Percentiles rank a stretch among this genome's conserved stretches.
Conservation (phyloP, 2,329 filamentous ascomycete genomes). For the Dissoconium aciculare region DNA sequence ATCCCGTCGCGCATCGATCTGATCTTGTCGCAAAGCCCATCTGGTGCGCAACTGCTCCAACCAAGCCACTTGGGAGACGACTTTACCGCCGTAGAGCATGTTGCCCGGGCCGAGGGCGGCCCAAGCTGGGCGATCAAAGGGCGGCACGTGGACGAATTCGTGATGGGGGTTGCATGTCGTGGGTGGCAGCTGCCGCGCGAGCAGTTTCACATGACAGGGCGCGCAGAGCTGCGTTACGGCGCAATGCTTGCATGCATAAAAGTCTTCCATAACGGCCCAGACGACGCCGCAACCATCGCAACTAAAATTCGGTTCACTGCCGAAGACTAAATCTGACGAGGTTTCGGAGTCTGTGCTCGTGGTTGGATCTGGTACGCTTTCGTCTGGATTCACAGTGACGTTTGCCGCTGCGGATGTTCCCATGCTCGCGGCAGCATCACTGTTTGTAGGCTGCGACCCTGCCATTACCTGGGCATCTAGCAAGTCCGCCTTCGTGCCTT, state of each 20-base stretch:
- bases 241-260: slow-evolving; percentile 1
- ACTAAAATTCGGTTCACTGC: not conserved
- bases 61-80: slow-evolving; percentile 2
- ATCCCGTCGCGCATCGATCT: not conserved
- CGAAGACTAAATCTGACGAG: not conserved
- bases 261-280: not conserved
- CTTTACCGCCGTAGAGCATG: slow-evolving; percentile 3
- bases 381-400: not conserved
- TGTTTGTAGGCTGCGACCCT: not conserved
- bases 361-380: not conserved
- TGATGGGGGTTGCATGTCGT: slow-evolving; percentile 4
- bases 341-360: not conserved
- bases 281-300: slow-evolving; percentile 1
- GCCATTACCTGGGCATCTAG: not conserved
- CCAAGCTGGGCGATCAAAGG: slow-evolving; percentile 3
- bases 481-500: not conserved
- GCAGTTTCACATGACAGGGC: slow-evolving; percentile 4
- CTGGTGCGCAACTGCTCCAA: slow-evolving; percentile 1
- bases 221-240: not conserved
- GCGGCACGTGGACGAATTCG: slow-evolving; percentile 2
- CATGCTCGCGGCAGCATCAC: not conserved
- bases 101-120: not conserved
- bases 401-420: not conserved
- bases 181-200: slow-evolving; percentile 1
- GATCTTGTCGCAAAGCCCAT: slow-evolving; percentile 1